These are phyloP conservation scores for Nissolia schottii DNA, from an alignment of 306 rosid genomes.

Conservation along the genomic window DNA sequence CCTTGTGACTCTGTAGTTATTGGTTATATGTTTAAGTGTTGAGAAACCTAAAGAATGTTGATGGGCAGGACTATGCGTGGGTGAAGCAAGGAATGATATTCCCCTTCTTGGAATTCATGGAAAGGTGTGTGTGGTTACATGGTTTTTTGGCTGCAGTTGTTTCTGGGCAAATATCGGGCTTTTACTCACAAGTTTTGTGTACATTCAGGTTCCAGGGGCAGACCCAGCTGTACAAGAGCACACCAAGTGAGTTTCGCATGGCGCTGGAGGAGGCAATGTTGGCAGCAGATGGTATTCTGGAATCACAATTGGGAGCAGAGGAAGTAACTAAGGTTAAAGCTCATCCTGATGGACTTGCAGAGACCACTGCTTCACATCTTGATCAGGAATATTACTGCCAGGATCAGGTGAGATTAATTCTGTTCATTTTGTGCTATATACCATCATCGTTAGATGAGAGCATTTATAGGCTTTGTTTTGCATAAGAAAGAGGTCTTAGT, in stretches of 20 bases:
- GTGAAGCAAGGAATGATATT: slow-evolving; percentile 90
- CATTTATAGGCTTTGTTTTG: neutral
- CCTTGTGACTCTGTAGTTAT: slow-evolving; percentile 2
- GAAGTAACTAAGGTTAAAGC: slow-evolving; percentile 34
- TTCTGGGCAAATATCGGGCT: slow-evolving; percentile 4
- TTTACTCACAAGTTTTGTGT: slow-evolving; percentile 2
- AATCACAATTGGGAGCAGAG: slow-evolving; percentile 38
- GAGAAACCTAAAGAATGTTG: slow-evolving; percentile 22
- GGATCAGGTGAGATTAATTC: slow-evolving; percentile 36
- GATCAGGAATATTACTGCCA: slow-evolving; percentile 44
- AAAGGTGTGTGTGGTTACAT: slow-evolving; percentile 55
- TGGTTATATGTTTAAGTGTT: neutral
- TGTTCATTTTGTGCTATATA: neutral
- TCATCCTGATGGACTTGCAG: slow-evolving; percentile 29
- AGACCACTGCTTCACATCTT: slow-evolving; percentile 40
- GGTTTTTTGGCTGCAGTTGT: neutral
- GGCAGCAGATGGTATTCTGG: slow-evolving; percentile 65
- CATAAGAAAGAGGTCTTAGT: slow-evolving; percentile 10
- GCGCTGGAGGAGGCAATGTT: slow-evolving; percentile 94
- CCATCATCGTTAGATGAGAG: neutral
- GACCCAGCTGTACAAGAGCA: slow-evolving; percentile 87
- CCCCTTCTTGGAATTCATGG: slow-evolving; percentile 72
- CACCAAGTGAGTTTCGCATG: slow-evolving; percentile 75
- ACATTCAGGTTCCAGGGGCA: slow-evolving; percentile 80
- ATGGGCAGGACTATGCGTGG: slow-evolving; percentile 91